Evolutionary conservation across 2,329 filamentous ascomycete genomes (phyloP).

Genomic region (Alternaria angustiovoidea): DNA sequence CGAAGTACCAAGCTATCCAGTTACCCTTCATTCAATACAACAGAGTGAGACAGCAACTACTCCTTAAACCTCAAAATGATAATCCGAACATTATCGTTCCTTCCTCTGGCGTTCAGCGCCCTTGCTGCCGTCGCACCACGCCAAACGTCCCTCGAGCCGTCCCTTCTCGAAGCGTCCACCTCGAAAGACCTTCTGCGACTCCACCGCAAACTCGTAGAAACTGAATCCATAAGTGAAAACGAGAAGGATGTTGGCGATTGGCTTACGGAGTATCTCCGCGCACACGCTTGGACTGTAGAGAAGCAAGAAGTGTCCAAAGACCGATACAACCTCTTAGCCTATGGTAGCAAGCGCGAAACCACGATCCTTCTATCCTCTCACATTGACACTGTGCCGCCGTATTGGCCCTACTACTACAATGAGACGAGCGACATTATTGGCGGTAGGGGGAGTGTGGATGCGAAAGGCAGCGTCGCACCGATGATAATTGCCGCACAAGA

Average conservation of each 20-base stretch:
- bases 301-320: constrained; percentile 61
- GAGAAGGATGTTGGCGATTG: constrained; percentile 75
- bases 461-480: constrained; percentile 68
- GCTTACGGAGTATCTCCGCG: constrained; percentile 71
- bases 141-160: too few species aligned
- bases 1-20: too few species aligned
- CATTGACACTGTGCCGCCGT: constrained; percentile 77
- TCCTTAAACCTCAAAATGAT: too few species aligned
- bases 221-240: constrained; percentile 73
- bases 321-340: constrained; percentile 82
- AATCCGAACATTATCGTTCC: too few species aligned
- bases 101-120: too few species aligned
- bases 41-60: too few species aligned
- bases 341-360: constrained; percentile 60
- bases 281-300: constrained; percentile 68
- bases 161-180: too few species aligned
- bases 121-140: too few species aligned
- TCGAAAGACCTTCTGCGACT: too few species aligned
- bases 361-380: constrained; percentile 77
- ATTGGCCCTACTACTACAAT: constrained; percentile 70
- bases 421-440: constrained; percentile 63
- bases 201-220: constrained; percentile 77
- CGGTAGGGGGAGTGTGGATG: constrained; percentile 76
- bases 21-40: too few species aligned
- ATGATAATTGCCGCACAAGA: constrained; percentile 73